Evolutionary conservation across 257 asterid genomes (phyloP).

Genomic region (Petrea volubilis): DNA sequence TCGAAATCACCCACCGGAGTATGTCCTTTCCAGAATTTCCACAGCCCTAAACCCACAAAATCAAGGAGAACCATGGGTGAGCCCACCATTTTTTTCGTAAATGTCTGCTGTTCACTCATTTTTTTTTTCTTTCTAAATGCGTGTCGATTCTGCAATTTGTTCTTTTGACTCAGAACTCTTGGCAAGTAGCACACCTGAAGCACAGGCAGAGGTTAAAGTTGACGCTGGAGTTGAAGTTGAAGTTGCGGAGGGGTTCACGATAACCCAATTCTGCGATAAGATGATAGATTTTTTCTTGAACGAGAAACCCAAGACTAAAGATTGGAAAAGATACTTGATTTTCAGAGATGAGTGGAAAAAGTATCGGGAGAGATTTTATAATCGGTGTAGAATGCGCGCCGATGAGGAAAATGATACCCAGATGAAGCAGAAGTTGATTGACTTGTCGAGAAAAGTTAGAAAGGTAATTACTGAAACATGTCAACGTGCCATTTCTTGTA

Average conservation of each 20-base stretch:
- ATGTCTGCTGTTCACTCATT: neutral
- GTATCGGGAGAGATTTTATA: conserved; percentile 64
- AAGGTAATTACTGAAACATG: conserved; percentile 41
- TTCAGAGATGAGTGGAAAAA: conserved; percentile 83
- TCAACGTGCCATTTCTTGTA: neutral
- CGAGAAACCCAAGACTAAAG: conserved; percentile 84
- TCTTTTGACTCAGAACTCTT: conserved; percentile 33
- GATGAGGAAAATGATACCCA: conserved; percentile 56
- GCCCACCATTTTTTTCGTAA: conserved; percentile 10
- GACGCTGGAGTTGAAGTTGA: conserved; percentile 55
- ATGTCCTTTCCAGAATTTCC: conserved; percentile 22
- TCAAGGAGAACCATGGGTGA: conserved; percentile 29
- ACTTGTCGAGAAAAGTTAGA: conserved; percentile 68
- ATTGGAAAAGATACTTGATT: conserved; percentile 78
- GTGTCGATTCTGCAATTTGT: neutral
- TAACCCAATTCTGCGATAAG: conserved; percentile 81
- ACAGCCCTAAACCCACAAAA: conserved; percentile 25
- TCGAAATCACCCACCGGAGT: conserved; percentile 27
- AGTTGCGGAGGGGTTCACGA: conserved; percentile 79
- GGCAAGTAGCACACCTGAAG: conserved; percentile 31
- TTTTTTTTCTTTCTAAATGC: neutral
- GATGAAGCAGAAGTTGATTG: conserved; percentile 58
- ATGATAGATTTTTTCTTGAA: conserved; percentile 75
- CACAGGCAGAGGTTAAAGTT: conserved; percentile 47
- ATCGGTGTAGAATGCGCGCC: conserved; percentile 59